Evolutionary conservation across 2,329 filamentous ascomycete species (phyloP).

Genomic region (Ophiostoma triangulosporum): DNA sequence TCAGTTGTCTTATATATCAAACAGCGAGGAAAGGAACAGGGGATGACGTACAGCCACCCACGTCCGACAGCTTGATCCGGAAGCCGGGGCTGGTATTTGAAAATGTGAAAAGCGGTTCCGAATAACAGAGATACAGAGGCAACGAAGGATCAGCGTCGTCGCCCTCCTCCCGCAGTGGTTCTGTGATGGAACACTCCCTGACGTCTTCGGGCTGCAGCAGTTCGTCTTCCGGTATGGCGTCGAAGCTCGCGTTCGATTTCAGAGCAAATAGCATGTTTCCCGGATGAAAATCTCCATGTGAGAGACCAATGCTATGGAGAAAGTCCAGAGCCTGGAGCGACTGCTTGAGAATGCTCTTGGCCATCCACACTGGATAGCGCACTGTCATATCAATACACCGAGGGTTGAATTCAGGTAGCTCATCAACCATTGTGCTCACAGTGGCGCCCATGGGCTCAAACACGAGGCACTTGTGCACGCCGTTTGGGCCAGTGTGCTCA

Average conservation of each 20-base stretch:
- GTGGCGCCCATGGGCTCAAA: constrained; percentile 5
- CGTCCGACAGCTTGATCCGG: constrained; percentile 2
- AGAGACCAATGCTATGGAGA: constrained; percentile 8
- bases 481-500: constrained; percentile 1
- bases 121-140: neutral
- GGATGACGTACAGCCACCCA: constrained; percentile 1
- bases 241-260: too few species aligned
- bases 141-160: neutral
- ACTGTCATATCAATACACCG: too few species aligned
- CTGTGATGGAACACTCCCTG: neutral
- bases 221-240: neutral
- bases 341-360: constrained; percentile 1
- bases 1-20: too few species aligned
- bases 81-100: neutral
- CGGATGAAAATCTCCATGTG: constrained; percentile 10
- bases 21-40: constrained; percentile 16
- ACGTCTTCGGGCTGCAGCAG: neutral
- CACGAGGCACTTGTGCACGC: constrained; percentile 7
- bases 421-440: neutral
- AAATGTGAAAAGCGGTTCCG: neutral
- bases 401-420: neutral
- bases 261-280: constrained; percentile 14
- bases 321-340: constrained; percentile 2
- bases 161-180: neutral
- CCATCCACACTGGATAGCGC: constrained; percentile 2